Base-by-base conservation (phyloP, 768 basidiomycete species). In the Royoungia palumana region DNA sequence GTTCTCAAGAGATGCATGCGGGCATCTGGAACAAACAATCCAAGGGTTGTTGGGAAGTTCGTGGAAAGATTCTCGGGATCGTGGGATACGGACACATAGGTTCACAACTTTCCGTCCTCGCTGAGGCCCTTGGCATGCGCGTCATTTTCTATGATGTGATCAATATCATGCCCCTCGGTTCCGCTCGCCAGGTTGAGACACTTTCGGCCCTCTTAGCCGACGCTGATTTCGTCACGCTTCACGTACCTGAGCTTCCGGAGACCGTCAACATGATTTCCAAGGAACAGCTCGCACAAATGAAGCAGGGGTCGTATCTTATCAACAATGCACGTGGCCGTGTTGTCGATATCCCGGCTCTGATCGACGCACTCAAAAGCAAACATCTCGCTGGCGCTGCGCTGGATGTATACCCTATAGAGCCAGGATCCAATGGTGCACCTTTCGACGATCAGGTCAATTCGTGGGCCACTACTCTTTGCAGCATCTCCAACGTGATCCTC, bases 1-100 rank as follows among this genome's bases (percentile, higher is more conserved):
- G 96, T 47, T 73, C 86, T 20, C 81, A 76, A 58, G 96, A 99
- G 73, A 79, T 99, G 74, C 84, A 82, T 46, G 76, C 82, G 28
- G 96, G 96, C 39, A 70, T 88, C 62, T 99, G 96, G 96, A 98
- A 99, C 78, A 99, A 99, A 72, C 88, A 97, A 63, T 95, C 93
- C 57, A 97, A 96, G 65, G 84, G 85, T 54, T 99, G 96, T 72
- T 99, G 94, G 93, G 96, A 99, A 69, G 72, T 98, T 55, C 83
- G 96, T 37, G 95, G 96, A 57, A 99, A 99, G 77, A 97, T 93
- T 0, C 79, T 99, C 39, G 96, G 96, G 47, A 98, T 99, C 56
- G 81, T 99, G 27, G 96, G 96, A 35, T 99, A 98, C 70, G 96
- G 96, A 34, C 96, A 99, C 72, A 99, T 99, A 54, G 96, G 96